Evolutionary conservation across 805 yeast genomes (phyloP).

Genomic region (Candida yuanshanica): DNA sequence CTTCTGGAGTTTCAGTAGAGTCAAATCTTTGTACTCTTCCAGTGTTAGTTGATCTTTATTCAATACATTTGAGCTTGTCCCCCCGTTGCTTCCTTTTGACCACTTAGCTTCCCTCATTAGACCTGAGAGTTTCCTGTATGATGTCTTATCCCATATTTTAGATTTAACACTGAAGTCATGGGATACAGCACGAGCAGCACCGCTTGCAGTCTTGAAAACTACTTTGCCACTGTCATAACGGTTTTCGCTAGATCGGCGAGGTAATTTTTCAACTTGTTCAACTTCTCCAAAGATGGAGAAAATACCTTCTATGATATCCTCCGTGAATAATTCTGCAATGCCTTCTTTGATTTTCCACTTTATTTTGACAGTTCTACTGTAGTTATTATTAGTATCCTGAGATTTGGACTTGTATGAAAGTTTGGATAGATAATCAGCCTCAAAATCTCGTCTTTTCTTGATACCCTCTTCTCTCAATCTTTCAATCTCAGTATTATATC

Average conservation of each 20-base stretch:
- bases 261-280: slow-evolving; percentile 8
- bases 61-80: background rate
- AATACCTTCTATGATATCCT: slow-evolving; percentile 19
- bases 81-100: slow-evolving; percentile 1
- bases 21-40: slow-evolving; percentile 13
- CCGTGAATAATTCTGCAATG: slow-evolving; percentile 16
- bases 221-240: slow-evolving; percentile 16
- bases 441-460: slow-evolving; percentile 13
- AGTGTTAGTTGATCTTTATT: slow-evolving; percentile 10
- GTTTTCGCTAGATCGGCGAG: slow-evolving; percentile 8
- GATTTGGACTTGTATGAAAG: background rate
- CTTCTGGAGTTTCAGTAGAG: slow-evolving; percentile 9
- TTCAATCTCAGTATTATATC: slow-evolving; percentile 15
- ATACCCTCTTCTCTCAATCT: slow-evolving; percentile 22
- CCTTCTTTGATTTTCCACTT: slow-evolving; percentile 21
- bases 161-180: slow-evolving; percentile 14
- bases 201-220: slow-evolving; percentile 2
- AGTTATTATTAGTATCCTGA: background rate
- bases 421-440: slow-evolving; percentile 9
- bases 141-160: slow-evolving; percentile 16
- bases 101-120: slow-evolving; percentile 18
- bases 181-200: slow-evolving; percentile 12
- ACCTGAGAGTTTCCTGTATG: slow-evolving; percentile 17
- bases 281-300: slow-evolving; percentile 21
- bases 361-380: slow-evolving; percentile 13